Evolutionary conservation across 1,139 yeast species (phyloP).

Genomic region (Schwanniomyces etchellsii): DNA sequence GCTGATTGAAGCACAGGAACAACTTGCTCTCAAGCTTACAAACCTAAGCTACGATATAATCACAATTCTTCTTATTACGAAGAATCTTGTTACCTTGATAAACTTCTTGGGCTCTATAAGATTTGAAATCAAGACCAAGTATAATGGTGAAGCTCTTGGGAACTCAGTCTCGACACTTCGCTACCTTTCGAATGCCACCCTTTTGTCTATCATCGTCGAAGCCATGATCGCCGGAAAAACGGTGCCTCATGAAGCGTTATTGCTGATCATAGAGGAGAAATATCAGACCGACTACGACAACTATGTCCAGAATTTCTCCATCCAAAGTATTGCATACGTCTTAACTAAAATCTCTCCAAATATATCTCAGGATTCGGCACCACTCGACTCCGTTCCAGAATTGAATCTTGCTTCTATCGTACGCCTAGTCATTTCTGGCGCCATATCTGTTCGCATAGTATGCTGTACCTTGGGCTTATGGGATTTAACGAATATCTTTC

Average conservation of each 20-base stretch:
- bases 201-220: conserved; percentile 15
- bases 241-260: conserved; percentile 2
- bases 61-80: conserved; percentile 25
- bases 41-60: conserved; percentile 31
- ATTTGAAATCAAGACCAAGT: conserved; percentile 9
- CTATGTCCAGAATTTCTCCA: conserved; percentile 7
- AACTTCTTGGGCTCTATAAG: conserved; percentile 21
- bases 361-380: neutral
- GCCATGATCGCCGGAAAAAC: conserved; percentile 8
- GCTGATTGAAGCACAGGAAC: conserved; percentile 2
- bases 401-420: conserved; percentile 11
- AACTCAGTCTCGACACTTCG: conserved; percentile 4
- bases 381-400: conserved; percentile 1
- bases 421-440: conserved; percentile 13
- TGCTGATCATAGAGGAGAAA: conserved; percentile 4
- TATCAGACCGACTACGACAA: conserved; percentile 4
- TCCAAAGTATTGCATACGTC: conserved; percentile 13
- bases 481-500: conserved; percentile 22
- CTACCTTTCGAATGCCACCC: conserved; percentile 16
- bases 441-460: conserved; percentile 22
- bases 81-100: conserved; percentile 24
- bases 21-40: conserved; percentile 13
- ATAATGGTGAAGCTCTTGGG: conserved; percentile 3
- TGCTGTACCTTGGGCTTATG: conserved; percentile 29
- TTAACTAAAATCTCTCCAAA: conserved; percentile 6